phyloP scores from a whole-genome alignment of 306 rosid species.

The Lotus japonicus region DNA sequence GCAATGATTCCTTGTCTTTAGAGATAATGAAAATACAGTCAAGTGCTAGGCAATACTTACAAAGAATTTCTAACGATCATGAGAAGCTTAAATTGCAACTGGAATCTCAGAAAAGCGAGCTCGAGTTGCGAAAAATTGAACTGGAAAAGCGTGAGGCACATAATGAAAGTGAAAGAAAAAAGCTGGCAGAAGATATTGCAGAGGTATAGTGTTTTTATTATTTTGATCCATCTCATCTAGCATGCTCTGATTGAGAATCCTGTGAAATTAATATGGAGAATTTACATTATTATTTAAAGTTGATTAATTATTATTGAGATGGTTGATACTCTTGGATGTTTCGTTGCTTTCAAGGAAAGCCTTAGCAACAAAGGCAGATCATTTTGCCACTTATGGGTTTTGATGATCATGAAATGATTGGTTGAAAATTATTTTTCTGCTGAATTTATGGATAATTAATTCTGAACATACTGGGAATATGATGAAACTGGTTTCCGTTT shows the following conservation, averaged over 20 bases:
- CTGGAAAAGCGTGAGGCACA: constrained; percentile 86
- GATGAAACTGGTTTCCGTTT: neutral
- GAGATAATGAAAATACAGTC: constrained; percentile 73
- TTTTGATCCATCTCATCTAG: constrained; percentile 26
- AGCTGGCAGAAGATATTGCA: constrained; percentile 74
- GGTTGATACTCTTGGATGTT: neutral
- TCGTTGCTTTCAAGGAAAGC: neutral
- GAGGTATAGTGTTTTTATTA: constrained; percentile 45
- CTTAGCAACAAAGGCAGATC: neutral
- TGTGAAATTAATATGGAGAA: neutral
- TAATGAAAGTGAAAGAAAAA: constrained; percentile 79
- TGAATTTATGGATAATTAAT: neutral
- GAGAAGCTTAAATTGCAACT: constrained; percentile 77
- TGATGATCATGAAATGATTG: constrained; percentile 12
- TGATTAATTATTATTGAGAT: neutral
- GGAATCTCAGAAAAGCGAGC: constrained; percentile 73
- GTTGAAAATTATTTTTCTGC: neutral
- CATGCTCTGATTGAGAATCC: constrained; percentile 9
- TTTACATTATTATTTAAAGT: neutral
- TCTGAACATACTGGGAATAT: neutral
- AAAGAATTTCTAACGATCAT: constrained; percentile 75
- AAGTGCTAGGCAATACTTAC: constrained; percentile 81
- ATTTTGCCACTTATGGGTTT: neutral
- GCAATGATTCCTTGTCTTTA: constrained; percentile 29
- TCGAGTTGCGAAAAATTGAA: constrained; percentile 54